Evolutionary conservation across 1,284 basidiomycete species (phyloP), one percentile per base, ranked within the genome.

Genomic region (Boletellus dicymbophilus): DNA sequence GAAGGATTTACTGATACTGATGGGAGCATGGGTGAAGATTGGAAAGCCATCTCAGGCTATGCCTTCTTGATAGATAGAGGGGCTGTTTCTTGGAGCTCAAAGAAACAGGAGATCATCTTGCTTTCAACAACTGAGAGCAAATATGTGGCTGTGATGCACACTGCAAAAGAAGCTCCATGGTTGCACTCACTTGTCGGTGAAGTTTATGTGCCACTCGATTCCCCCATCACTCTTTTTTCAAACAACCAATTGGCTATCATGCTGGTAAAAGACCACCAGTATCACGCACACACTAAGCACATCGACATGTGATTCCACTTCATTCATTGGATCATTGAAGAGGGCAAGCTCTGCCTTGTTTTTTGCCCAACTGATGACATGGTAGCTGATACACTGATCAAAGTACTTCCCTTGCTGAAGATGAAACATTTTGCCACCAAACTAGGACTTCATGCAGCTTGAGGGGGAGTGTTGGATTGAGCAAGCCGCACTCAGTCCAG

Each of bases 231-330:
- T 9, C 26, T 41, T 12, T 41, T 21, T 22, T 5, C 12, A 3
- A 16, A 41, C 27, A 41, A 41, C 30, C 27, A 41, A 20, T 25
- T 15, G 2, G 20, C 39, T 10, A 41, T 41, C 5, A 18, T 9
- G 1, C 26, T 41, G 18, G 15, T 27, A 20, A 6, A 28, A 2
- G 12, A 41, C 9, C 2, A 20, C 1, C 6, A 12, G 3, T 41
- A 13, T 21, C 26, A 41, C 18, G 4, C 27, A 20, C 20, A 11
- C 3, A 22, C 31, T 0, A 70, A 69, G 42, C 69, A 70, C 46
- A 64, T 72, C 20, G 57, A 63, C 28, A 47, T 59, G 6, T 44
- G 51, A n/a, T 59, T 60, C 31, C 67, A 69, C 52, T 67, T 65
- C 48, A 57, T 69, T 50, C 58, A 62, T 6, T 41, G 20, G 5